A percentile compares a stretch with the other conserved stretches of the same genome.
These are phyloP conservation scores for Setaria italica DNA, from an alignment of 202 grass and related monocot species.

Conservation along the genomic window DNA sequence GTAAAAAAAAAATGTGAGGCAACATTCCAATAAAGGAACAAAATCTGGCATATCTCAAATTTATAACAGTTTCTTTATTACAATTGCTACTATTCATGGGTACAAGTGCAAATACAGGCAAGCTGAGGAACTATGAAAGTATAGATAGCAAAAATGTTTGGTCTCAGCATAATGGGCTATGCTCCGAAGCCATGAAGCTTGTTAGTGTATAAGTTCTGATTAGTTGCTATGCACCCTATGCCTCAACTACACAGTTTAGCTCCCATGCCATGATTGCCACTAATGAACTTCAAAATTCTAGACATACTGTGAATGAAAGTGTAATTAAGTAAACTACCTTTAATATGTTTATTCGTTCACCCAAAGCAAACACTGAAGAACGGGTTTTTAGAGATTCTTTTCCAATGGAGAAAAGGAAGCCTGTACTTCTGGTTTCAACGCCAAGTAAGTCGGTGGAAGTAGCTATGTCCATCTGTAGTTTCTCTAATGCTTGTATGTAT, in stretches of 20 bases:
- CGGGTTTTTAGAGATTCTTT: constrained; percentile 91
- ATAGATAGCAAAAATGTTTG: constrained; percentile 2
- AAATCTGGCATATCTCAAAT: neutral
- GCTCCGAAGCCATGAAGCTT: neutral
- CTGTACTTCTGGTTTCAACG: constrained; percentile 86
- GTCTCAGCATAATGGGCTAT: constrained; percentile 1
- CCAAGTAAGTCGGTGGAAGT: constrained; percentile 94
- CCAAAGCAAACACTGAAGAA: constrained; percentile 96
- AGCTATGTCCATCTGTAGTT: constrained; percentile 95
- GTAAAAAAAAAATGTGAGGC: neutral
- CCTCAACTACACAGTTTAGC: constrained; percentile 4
- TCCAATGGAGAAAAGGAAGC: constrained; percentile 90
- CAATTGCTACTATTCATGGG: neutral
- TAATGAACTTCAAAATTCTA: neutral
- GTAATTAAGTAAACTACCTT: constrained; percentile 58
- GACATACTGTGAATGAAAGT: constrained; percentile 25
- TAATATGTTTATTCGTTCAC: constrained; percentile 93
- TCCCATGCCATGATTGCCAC: constrained; percentile 11
- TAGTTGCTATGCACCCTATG: neutral
- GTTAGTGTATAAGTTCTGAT: neutral
- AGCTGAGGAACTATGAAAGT: neutral
- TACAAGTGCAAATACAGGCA: constrained; percentile 2
- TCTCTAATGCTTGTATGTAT: constrained; percentile 98
- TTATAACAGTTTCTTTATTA: constrained; percentile 10
- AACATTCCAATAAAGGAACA: constrained; percentile 2